Conservation (phyloP, 78 protist species). For the Goniomonas avonlea region DNA sequence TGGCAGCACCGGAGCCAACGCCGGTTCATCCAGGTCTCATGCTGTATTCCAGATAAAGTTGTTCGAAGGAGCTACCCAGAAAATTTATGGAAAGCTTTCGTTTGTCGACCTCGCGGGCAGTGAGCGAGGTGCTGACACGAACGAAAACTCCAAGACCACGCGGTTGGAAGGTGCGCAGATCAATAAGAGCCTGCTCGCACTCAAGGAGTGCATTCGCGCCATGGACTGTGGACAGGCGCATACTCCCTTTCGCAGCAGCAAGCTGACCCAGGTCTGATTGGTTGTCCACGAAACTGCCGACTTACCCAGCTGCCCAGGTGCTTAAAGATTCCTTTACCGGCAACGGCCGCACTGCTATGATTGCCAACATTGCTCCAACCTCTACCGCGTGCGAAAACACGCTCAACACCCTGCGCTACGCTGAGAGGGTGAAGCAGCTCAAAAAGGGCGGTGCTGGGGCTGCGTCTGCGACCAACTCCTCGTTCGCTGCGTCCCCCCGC, state of each 20-base stretch:
- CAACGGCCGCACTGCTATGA: constrained; percentile 81
- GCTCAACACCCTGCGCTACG: constrained; percentile 89
- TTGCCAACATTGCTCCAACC: constrained; percentile 78
- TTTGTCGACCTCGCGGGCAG: constrained; percentile 91
- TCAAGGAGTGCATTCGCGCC: constrained; percentile 86
- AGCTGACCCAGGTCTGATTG: constrained; percentile 60
- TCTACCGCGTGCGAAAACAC: constrained; percentile 68
- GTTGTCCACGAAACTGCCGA: neutral
- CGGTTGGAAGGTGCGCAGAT: constrained; percentile 75
- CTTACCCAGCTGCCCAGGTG: constrained; percentile 22
- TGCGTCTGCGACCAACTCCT: no score
- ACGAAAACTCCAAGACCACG: constrained; percentile 67
- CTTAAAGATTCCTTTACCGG: constrained; percentile 83
- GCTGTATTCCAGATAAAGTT: constrained; percentile 62
- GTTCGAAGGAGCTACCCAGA: neutral
- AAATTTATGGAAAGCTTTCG: constrained; percentile 60
- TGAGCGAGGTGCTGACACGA: constrained; percentile 82
- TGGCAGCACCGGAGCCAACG: constrained; percentile 84
- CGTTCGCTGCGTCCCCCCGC: no score
- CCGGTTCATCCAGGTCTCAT: constrained; percentile 83
- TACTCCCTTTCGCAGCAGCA: constrained; percentile 80
- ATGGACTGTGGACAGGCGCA: constrained; percentile 26
- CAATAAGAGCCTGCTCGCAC: constrained; percentile 81
- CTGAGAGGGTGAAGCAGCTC: constrained; percentile 38
- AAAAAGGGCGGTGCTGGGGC: no score